Conservation (phyloP, 2,329 filamentous ascomycete species). For the Bisporella sp. region DNA sequence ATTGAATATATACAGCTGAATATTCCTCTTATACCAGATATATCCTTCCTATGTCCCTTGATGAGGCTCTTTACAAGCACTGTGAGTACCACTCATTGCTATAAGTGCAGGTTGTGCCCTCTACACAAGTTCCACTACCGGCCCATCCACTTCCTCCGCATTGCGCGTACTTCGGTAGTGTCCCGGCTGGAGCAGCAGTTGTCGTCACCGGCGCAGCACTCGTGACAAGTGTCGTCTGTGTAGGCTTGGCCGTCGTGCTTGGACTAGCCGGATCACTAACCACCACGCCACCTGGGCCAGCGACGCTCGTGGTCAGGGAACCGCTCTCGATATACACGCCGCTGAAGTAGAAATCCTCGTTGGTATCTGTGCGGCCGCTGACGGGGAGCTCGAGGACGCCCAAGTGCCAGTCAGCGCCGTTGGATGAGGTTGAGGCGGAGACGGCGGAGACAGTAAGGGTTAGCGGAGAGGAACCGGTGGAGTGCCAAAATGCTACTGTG, state of each 20-base stretch:
- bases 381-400: constrained; percentile 60
- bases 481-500: constrained; percentile 64
- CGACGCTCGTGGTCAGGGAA: constrained; percentile 33
- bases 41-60: neutral
- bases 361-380: constrained; percentile 42
- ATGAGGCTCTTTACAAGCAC: constrained; percentile 13
- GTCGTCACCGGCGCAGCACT: constrained; percentile 1
- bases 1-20: neutral
- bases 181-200: constrained; percentile 4
- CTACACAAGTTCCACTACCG: constrained; percentile 18
- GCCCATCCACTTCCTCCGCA: constrained; percentile 22
- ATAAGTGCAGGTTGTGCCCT: constrained; percentile 17
- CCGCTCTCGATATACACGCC: constrained; percentile 65
- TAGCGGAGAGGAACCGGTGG: constrained; percentile 51
- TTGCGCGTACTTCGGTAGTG: constrained; percentile 14
- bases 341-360: constrained; percentile 65
- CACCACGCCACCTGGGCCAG: constrained; percentile 24
- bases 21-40: neutral
- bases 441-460: constrained; percentile 53
- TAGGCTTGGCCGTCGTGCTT: neutral
- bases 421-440: constrained; percentile 51
- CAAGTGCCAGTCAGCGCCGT: constrained; percentile 67
- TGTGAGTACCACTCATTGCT: constrained; percentile 21
- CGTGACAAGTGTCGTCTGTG: neutral
- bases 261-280: neutral